Evolutionary conservation across 805 yeast species (phyloP).

Genomic region (Saturnispora galanensis): DNA sequence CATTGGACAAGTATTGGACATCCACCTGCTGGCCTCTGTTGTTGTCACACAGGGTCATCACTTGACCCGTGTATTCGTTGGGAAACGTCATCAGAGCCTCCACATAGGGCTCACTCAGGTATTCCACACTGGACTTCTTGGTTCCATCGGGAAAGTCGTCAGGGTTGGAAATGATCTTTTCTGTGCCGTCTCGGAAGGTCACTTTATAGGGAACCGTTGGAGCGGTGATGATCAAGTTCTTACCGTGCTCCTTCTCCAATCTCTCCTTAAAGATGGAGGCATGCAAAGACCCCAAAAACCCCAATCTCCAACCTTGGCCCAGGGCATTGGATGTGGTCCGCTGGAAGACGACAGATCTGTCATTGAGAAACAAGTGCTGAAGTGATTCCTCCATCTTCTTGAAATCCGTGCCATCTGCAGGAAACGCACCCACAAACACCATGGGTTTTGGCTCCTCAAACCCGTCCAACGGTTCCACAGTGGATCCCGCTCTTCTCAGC

Average conservation of each 20-base stretch:
- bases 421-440: conserved; percentile 98
- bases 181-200: conserved; percentile 54
- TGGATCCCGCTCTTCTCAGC: conserved; percentile 47
- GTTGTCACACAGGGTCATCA: conserved; percentile 75
- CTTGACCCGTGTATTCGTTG: conserved; percentile 76
- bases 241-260: conserved; percentile 88
- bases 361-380: conserved; percentile 81
- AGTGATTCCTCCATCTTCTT: conserved; percentile 82
- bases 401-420: conserved; percentile 90
- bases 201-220: conserved; percentile 93
- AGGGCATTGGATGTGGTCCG: conserved; percentile 88
- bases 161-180: conserved; percentile 71
- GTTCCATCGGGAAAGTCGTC: conserved; percentile 77
- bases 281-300: conserved; percentile 88
- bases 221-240: conserved; percentile 81
- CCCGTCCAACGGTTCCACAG: conserved; percentile 77
- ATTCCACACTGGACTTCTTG: conserved; percentile 31
- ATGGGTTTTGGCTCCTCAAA: conserved; percentile 96
- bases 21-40: conserved; percentile 80
- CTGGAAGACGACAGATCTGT: conserved; percentile 80
- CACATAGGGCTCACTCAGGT: conserved; percentile 75
- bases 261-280: conserved; percentile 93
- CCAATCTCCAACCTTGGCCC: conserved; percentile 97
- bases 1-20: conserved; percentile 63
- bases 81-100: conserved; percentile 88